Evolutionary conservation across 805 yeast genomes (phyloP).

Genomic region (Lipomyces lipofer): DNA sequence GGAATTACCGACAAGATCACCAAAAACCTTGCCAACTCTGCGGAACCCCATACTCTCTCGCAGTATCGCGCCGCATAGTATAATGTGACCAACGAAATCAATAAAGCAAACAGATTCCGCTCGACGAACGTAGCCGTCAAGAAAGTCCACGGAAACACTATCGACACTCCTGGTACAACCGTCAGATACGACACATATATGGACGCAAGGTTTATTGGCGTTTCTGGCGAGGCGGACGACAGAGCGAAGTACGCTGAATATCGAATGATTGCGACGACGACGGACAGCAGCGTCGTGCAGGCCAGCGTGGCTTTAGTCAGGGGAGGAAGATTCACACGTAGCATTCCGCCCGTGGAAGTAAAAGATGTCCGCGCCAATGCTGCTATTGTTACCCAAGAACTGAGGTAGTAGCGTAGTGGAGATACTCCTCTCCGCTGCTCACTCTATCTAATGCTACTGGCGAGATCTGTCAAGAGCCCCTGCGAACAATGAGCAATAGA

Average conservation of each 20-base stretch:
- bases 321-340: conserved; percentile 37
- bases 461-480: too few relatives aligned
- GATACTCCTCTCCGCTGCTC: too few relatives aligned
- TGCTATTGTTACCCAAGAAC: neutral
- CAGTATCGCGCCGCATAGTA: conserved; percentile 62
- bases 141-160: conserved; percentile 33
- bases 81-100: conserved; percentile 44
- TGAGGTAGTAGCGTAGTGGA: too few relatives aligned
- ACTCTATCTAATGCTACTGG: too few relatives aligned
- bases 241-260: conserved; percentile 39
- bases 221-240: conserved; percentile 12
- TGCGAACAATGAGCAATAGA: too few relatives aligned
- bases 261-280: conserved; percentile 39
- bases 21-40: conserved; percentile 53
- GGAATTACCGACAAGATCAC: conserved; percentile 43
- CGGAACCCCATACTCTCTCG: conserved; percentile 65
- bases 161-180: conserved; percentile 49
- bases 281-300: conserved; percentile 32
- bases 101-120: conserved; percentile 32
- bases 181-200: conserved; percentile 53
- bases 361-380: conserved; percentile 3
- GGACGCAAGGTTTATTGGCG: conserved; percentile 47
- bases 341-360: conserved; percentile 7
- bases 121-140: conserved; percentile 31
- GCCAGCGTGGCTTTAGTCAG: conserved; percentile 39